Percentiles rank a stretch among this genome's conserved stretches.
phyloP scores from a whole-genome alignment of 495 filamentous ascomycete species.

The Penicillium cataractarum region DNA sequence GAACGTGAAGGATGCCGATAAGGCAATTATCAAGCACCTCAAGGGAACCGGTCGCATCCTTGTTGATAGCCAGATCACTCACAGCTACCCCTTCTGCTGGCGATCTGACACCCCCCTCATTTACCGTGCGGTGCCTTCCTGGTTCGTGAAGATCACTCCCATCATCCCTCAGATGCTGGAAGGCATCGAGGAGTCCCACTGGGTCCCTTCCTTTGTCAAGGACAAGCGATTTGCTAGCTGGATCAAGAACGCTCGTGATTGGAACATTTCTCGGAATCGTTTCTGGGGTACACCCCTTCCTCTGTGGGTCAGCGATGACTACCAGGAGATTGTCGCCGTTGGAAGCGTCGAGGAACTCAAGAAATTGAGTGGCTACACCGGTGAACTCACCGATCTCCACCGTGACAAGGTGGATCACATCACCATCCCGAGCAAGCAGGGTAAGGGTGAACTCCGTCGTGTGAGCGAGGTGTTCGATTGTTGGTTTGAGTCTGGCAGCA shows the following conservation, averaged over 20 bases:
- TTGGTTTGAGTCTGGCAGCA: constrained; percentile 93
- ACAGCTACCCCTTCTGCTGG: constrained; percentile 96
- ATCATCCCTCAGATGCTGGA: constrained; percentile 89
- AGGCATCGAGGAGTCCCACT: constrained; percentile 89
- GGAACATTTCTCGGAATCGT: constrained; percentile 94
- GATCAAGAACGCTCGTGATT: constrained; percentile 91
- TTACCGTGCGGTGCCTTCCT: constrained; percentile 90
- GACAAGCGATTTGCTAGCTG: constrained; percentile 87
- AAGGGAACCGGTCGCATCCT: constrained; percentile 80
- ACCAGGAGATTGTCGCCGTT: constrained; percentile 83
- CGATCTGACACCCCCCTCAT: constrained; percentile 95
- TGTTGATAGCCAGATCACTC: constrained; percentile 87
- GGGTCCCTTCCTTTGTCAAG: constrained; percentile 92
- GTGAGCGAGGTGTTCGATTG: constrained; percentile 96
- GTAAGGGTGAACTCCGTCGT: constrained; percentile 81
- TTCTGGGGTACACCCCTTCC: constrained; percentile 98
- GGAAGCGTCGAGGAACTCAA: constrained; percentile 87
- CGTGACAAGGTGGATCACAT: constrained; percentile 95
- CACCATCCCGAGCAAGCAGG: constrained; percentile 90
- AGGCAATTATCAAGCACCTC: constrained; percentile 88
- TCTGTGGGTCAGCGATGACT: constrained; percentile 88
- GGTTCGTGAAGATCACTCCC: constrained; percentile 88
- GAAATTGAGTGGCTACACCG: constrained; percentile 80
- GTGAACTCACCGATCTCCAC: constrained; percentile 88
- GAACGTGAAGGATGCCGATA: constrained; percentile 94